Conservation (phyloP, 495 filamentous ascomycete genomes). For the Parachaetomium inaequale region DNA sequence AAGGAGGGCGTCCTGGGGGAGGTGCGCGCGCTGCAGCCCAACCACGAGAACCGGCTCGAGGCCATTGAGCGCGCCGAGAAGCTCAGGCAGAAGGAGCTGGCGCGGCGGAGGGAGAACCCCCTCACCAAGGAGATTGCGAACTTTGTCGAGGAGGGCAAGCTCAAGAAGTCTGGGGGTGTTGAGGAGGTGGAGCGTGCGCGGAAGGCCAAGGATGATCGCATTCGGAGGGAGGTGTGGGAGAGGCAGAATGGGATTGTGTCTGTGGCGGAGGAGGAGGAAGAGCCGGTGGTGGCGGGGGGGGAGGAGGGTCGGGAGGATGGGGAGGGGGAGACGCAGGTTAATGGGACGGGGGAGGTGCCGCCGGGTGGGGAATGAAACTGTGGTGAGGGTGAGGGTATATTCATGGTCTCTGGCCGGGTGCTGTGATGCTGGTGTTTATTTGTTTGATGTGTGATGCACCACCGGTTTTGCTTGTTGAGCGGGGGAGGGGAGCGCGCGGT, state of each 20-base stretch:
- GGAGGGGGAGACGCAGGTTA: neutral
- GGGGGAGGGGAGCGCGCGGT: neutral
- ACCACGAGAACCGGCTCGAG: slow-evolving; percentile 87
- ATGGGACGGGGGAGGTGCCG: neutral
- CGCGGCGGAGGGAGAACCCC: slow-evolving; percentile 67
- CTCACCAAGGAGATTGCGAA: slow-evolving; percentile 83
- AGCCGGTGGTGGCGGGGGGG: neutral
- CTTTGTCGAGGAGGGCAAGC: slow-evolving; percentile 86
- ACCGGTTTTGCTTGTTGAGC: neutral
- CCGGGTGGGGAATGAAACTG: neutral
- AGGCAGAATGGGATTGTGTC: slow-evolving; percentile 52
- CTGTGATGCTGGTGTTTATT: neutral
- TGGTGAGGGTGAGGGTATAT: neutral
- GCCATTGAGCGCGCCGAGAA: slow-evolving; percentile 95
- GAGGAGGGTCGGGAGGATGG: neutral
- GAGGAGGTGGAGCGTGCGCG: slow-evolving; percentile 89
- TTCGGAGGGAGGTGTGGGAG: slow-evolving; percentile 82
- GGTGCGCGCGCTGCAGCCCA: slow-evolving; percentile 89
- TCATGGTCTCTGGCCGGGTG: neutral
- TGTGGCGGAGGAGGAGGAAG: slow-evolving; percentile 26
- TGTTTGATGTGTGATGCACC: neutral
- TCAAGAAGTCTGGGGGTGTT: slow-evolving; percentile 93
- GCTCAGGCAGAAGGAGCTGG: slow-evolving; percentile 79
- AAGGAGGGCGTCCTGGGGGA: slow-evolving; percentile 91
- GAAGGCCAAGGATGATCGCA: slow-evolving; percentile 81